Conservation (phyloP, 352 stramenopile genomes). For the Phytophthora syringae region DNA sequence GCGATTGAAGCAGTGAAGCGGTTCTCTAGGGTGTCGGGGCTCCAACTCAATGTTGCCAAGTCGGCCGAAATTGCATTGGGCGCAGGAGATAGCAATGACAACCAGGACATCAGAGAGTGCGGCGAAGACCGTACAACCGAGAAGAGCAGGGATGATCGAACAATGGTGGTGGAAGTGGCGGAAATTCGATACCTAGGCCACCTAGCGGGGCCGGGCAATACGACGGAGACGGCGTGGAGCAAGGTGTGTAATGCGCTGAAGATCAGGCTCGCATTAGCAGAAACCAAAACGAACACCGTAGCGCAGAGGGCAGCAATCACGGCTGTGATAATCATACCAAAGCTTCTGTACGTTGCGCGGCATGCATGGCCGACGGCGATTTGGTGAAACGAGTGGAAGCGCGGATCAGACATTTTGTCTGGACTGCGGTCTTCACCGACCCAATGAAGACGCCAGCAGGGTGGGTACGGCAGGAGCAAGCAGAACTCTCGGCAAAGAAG, state of each 20-base stretch:
- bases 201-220: not conserved
- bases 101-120: too few relatives aligned
- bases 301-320: not conserved
- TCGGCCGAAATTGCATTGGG: not conserved
- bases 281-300: not conserved
- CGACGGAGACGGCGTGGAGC: not conserved
- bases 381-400: not conserved
- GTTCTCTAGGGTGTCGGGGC: not conserved
- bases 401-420: not conserved
- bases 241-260: not conserved
- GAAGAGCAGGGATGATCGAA: too few relatives aligned
- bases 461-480: too few relatives aligned
- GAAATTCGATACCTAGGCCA: not conserved
- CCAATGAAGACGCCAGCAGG: too few relatives aligned
- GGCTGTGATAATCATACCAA: not conserved
- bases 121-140: too few relatives aligned
- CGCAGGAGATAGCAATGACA: not conserved
- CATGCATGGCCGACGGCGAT: not conserved
- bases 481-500: too few relatives aligned
- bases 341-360: not conserved
- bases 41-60: not conserved
- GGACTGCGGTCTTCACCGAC: not conserved
- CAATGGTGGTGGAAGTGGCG: not conserved
- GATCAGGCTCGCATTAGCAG: not conserved
- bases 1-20: not conserved